Percentiles rank a stretch among this genome's conserved stretches.
Evolutionary conservation across 2,329 filamentous ascomycete genomes (phyloP).

Genomic region (Colletotrichum chlorophyti): DNA sequence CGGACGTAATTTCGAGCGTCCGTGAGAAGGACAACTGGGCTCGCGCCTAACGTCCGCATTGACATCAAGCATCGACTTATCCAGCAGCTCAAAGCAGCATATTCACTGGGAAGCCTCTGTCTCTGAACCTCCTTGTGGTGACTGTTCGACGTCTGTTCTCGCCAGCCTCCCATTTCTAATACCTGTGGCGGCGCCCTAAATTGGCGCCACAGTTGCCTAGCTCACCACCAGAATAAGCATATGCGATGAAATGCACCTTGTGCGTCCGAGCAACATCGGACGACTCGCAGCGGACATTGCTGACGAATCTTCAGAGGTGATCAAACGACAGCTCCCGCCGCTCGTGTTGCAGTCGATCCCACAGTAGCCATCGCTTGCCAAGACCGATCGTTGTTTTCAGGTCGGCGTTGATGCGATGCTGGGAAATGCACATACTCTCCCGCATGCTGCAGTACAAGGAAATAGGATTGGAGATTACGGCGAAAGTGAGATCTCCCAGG

Average conservation of each 20-base stretch:
- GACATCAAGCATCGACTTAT: background rate
- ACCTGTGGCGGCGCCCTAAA: conserved; percentile 7
- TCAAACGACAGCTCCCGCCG: conserved; percentile 5
- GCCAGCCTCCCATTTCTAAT: background rate
- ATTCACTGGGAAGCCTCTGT: background rate
- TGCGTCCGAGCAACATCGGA: conserved; percentile 10
- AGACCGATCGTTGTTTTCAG: conserved; percentile 26
- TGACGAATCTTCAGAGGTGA: conserved; percentile 3
- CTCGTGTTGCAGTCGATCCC: conserved; percentile 15
- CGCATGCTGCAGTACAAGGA: background rate
- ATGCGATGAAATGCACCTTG: conserved; percentile 10
- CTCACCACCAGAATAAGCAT: conserved; percentile 19
- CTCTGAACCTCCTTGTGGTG: background rate
- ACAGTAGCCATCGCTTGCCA: conserved; percentile 6
- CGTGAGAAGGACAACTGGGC: conserved; percentile 6
- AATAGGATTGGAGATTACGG: background rate
- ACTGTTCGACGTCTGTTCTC: conserved; percentile 14
- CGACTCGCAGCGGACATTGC: background rate
- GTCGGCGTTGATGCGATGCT: conserved; percentile 18
- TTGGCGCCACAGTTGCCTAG: background rate
- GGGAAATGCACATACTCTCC: conserved; percentile 11
- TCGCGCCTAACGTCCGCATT: conserved; percentile 6
- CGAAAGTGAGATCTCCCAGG: conserved; percentile 17
- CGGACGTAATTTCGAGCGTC: conserved; percentile 16
- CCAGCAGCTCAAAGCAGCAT: background rate